Base-by-base conservation (phyloP, 441 rosid species). In the Melastoma candidum region DNA sequence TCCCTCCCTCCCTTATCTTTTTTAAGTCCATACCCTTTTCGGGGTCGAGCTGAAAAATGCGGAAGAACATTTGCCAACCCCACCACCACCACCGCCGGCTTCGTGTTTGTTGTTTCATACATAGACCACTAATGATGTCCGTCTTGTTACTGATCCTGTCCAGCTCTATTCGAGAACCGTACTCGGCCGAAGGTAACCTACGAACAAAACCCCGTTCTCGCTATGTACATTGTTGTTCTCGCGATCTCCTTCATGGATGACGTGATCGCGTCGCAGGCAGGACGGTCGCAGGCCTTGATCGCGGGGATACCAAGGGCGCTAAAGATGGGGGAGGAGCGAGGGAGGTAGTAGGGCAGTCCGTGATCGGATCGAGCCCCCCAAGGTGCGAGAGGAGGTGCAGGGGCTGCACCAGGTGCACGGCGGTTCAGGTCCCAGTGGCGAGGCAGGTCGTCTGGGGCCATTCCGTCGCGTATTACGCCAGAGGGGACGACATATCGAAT, bases 321-420 rank as follows among this genome's bases (percentile, higher is more conserved):
- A 36, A 36, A 9, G 7, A 3, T 1, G 41, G 8, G 8, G 41
- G 8, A 36, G 8, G 41, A 36, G 41, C 41, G 29, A 77, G 63
- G 2, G 71, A 60, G 69, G 64, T 62, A 58, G 51, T 46, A 63
- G 50, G 11, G 46, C 46, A 77, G 63, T 70, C 68, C 51, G 55
- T 62, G 70, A 78, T 90, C 51, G 98, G 98, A 46, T 90, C 98
- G 67, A 82, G 75, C 46, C 95, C 96, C 39, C 98, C 98, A 53
- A 83, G 78, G 66, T 90, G 98, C 62, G 87, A 83, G 8, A 59
- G 82, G 67, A 77, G 71, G 63, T 90, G 98, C 72, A 69, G 66
- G 41, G 71, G 82, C 32, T 87, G 98, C 60, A 80, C 69, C 10
- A 87, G 74, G 17, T 87, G 96, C 57, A 84, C 82, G 70, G 90